These are phyloP conservation scores for Arthrobotrys iridis DNA, from an alignment of 2,329 filamentous ascomycete species.

Conservation along the genomic window DNA sequence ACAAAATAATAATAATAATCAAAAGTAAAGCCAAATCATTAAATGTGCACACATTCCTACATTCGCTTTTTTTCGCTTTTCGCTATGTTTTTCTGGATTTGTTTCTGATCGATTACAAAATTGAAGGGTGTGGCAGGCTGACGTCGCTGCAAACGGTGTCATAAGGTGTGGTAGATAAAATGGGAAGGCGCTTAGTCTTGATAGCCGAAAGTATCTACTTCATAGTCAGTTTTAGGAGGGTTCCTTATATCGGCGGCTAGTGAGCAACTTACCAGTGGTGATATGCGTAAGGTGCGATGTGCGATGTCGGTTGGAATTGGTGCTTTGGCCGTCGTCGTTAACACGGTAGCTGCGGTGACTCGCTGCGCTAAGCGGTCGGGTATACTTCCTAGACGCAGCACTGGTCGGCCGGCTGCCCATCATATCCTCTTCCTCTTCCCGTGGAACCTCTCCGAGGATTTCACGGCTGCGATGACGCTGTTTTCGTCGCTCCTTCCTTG, in stretches of 20 bases:
- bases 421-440: constrained; percentile 44
- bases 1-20: constrained; percentile 9
- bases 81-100: constrained; percentile 1
- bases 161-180: neutral
- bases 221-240: constrained; percentile 20
- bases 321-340: constrained; percentile 33
- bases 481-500: constrained; percentile 34
- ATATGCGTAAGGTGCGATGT: constrained; percentile 53
- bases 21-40: constrained; percentile 8
- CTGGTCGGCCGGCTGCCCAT: constrained; percentile 46
- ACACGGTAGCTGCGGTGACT: constrained; percentile 50
- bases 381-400: constrained; percentile 44
- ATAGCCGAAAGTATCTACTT: constrained; percentile 52
- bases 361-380: constrained; percentile 44
- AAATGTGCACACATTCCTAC: constrained; percentile 12
- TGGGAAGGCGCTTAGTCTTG: constrained; percentile 39
- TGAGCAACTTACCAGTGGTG: constrained; percentile 42
- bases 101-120: constrained; percentile 23
- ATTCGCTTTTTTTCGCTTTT: constrained; percentile 39
- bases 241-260: neutral
- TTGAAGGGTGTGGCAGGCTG: neutral
- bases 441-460: constrained; percentile 38
- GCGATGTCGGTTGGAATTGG: constrained; percentile 41
- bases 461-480: constrained; percentile 43
- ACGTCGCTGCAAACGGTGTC: constrained; percentile 14